Evolutionary conservation across 1,284 basidiomycete genomes (phyloP), one percentile per base, ranked within the genome.

Genomic region (Tilletia horrida): DNA sequence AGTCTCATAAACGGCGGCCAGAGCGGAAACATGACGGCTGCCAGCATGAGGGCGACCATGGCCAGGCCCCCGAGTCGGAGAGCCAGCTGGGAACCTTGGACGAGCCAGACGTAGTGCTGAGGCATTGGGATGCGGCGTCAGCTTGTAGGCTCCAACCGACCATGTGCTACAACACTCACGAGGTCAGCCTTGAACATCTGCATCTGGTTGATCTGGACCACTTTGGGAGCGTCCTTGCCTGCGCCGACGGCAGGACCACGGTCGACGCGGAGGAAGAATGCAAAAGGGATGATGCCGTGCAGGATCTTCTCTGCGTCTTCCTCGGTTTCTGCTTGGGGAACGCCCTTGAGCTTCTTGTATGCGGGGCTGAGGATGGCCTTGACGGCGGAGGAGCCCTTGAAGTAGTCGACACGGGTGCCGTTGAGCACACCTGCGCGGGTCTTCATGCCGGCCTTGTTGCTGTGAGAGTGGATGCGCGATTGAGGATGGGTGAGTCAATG

Each of bases 1-100:
- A 95, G 85, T n/a, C 95, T 86, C 86, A 98, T 88, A 75, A 88
- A 88, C 55, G 89, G 88, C 1, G 95, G 95, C 95, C 96, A 98
- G 16, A 98, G 87, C 0, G 95, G 95, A 87, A 97, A 99, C 93
- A 99, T 97, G 81, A 97, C 95, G 1, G 91, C 94, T 0, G 91
- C 94, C 55, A 99, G 88, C 86, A 98, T 93, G 78, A 97, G 85
- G 40, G 86, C 88, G 66, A 98, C 93, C 91, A 99, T 94, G 42
- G 89, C 88, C 25, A 91, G 84, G 13, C 92, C 95, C 44, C 93
- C 92, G n/a, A 93, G 87, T 78, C 95, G 93, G 14, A 91, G 93
- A 73, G 89, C 92, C 86, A 93, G 89, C 81, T 97, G 93, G 2
- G 90, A 91, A 47, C 93, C 93, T 73, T 96, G 93, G 83, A 93